Evolutionary conservation across 164 flowering plant species (phyloP).

Genomic region (Sextonia rubra): DNA sequence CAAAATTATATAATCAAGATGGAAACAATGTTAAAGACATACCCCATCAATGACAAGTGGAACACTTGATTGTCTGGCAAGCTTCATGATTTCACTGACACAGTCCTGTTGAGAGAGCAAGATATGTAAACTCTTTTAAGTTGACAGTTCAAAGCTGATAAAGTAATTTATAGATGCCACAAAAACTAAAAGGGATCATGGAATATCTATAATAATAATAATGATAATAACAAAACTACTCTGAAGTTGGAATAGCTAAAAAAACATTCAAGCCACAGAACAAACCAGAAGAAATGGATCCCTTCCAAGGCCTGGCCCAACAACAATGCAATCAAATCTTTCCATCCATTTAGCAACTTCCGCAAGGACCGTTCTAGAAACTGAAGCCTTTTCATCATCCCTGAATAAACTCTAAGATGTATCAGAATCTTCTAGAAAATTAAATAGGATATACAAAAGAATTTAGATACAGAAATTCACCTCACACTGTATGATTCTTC

Average conservation of each 20-base stretch:
- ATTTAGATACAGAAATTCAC: constrained; percentile 25
- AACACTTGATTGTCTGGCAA: constrained; percentile 62
- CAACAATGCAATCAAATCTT: constrained; percentile 93
- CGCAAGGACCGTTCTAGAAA: constrained; percentile 50
- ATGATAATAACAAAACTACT: not conserved
- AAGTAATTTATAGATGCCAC: not conserved
- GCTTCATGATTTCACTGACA: constrained; percentile 75
- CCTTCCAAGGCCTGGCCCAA: constrained; percentile 98
- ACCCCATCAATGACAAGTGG: constrained; percentile 98
- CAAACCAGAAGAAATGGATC: constrained; percentile 92
- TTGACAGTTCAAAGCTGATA: not conserved
- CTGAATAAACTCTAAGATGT: constrained; percentile 29
- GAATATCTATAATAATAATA: not conserved
- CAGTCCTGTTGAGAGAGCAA: constrained; percentile 55
- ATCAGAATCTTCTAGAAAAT: constrained; percentile 7
- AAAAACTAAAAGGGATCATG: not conserved
- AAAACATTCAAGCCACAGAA: constrained; percentile 3
- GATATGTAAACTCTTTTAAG: not conserved
- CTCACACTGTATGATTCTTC: constrained; percentile 88
- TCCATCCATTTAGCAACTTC: constrained; percentile 96
- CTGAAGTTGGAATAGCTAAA: not conserved
- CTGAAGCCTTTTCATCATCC: constrained; percentile 53
- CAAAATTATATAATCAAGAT: not conserved
- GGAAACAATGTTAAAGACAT: constrained; percentile 13
- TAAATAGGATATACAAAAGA: not conserved